Conservation (phyloP, 2,329 filamentous ascomycete species). For the Botrytis cinerea region DNA sequence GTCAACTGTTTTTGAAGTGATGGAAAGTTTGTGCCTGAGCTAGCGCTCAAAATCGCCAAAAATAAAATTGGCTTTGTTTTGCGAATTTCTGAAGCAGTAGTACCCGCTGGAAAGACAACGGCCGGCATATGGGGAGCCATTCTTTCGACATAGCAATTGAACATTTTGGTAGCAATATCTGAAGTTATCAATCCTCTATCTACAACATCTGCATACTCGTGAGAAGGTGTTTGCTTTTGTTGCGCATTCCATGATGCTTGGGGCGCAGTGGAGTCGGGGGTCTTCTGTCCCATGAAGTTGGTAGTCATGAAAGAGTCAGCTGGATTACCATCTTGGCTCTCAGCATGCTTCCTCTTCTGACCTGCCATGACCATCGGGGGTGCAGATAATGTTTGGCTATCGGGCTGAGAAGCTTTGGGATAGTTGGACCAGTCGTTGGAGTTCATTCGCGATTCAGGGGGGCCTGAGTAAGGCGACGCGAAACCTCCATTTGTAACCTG, state of each 20-base stretch:
- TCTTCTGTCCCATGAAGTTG: conserved; percentile 12
- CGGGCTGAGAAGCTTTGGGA: conserved; percentile 35
- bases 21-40: conserved; percentile 56
- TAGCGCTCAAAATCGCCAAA: conserved; percentile 65
- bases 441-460: conserved; percentile 31
- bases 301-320: conserved; percentile 22
- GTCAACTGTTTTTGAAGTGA: conserved; percentile 48
- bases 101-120: conserved; percentile 58
- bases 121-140: conserved; percentile 64
- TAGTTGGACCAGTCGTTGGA: conserved; percentile 36
- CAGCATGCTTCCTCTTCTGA: conserved; percentile 41
- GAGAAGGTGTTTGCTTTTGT: conserved; percentile 28
- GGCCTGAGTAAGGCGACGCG: conserved; percentile 31
- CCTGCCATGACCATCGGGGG: conserved; percentile 42
- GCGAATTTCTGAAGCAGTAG: conserved; percentile 57
- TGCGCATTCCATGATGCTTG: conserved; percentile 13
- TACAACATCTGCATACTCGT: conserved; percentile 48
- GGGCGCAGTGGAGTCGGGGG: background rate
- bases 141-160: conserved; percentile 58
- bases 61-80: conserved; percentile 66
- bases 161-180: conserved; percentile 56
- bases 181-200: conserved; percentile 61
- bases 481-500: conserved; percentile 41
- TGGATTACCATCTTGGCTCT: conserved; percentile 31
- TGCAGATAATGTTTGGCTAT: conserved; percentile 31